phyloP scores from a whole-genome alignment of 176 grass and related monocot species.

The Calamus simplicifolius region DNA sequence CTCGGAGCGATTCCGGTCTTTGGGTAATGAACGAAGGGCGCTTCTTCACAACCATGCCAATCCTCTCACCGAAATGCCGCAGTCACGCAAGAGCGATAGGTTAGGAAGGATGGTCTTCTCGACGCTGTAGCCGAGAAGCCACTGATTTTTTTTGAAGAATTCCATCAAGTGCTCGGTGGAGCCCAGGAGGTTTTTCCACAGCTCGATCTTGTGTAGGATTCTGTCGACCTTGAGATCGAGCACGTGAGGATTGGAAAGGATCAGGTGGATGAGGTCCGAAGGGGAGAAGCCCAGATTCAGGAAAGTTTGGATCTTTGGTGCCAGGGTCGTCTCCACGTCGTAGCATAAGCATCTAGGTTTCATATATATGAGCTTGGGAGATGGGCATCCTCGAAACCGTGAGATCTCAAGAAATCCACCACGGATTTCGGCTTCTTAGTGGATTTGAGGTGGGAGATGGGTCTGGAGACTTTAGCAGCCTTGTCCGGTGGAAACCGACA shows the following conservation, averaged over 20 bases:
- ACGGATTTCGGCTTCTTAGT: conserved; percentile 7
- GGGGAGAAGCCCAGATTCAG: conserved; percentile 26
- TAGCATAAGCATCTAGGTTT: too few relatives aligned
- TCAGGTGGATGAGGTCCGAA: conserved; percentile 13
- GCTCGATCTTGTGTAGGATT: conserved; percentile 34
- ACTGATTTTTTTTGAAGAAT: not conserved
- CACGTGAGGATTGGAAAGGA: not conserved
- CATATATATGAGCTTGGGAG: not conserved
- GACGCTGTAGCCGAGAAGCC: too few relatives aligned
- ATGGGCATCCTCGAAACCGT: not conserved
- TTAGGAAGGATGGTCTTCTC: too few relatives aligned
- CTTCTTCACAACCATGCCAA: too few relatives aligned
- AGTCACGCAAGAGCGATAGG: too few relatives aligned
- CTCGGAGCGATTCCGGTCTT: too few relatives aligned
- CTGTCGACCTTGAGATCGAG: conserved; percentile 8
- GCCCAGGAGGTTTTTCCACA: conserved; percentile 31
- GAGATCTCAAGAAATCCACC: conserved; percentile 8
- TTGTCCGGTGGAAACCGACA: conserved; percentile 6
- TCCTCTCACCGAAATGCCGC: too few relatives aligned
- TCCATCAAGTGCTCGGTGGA: conserved; percentile 25
- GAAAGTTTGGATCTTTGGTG: conserved; percentile 10
- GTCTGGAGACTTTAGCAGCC: not conserved
- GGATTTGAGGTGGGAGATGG: not conserved
- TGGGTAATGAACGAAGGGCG: too few relatives aligned
- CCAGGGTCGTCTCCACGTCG: conserved; percentile 39